Evolutionary conservation across 257 asterid species (phyloP).

Genomic region (Hygrophila difformis): DNA sequence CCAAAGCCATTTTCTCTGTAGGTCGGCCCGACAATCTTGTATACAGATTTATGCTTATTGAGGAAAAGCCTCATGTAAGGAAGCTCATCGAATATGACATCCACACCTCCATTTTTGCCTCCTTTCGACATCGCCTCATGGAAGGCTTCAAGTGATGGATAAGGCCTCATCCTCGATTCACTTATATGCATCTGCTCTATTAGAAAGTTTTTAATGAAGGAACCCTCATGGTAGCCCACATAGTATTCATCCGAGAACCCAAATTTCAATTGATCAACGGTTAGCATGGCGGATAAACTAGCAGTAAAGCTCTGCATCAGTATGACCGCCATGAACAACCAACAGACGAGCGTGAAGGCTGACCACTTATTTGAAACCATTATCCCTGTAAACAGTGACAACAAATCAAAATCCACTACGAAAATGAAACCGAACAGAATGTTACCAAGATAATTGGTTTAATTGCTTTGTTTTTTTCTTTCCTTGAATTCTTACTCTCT

Average conservation of each 20-base stretch:
- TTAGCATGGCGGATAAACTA: slow-evolving; percentile 30
- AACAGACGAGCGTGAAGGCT: slow-evolving; percentile 28
- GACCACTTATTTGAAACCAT: slow-evolving; percentile 53
- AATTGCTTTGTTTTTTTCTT: too few relatives aligned
- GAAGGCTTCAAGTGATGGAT: slow-evolving; percentile 18
- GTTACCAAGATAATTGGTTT: too few relatives aligned
- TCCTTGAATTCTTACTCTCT: slow-evolving; percentile 33
- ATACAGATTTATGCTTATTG: slow-evolving; percentile 16
- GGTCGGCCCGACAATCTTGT: slow-evolving; percentile 26
- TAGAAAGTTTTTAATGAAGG: slow-evolving; percentile 24
- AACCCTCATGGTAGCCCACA: slow-evolving; percentile 29
- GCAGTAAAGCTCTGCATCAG: slow-evolving; percentile 43
- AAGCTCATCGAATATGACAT: slow-evolving; percentile 27
- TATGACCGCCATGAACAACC: slow-evolving; percentile 36
- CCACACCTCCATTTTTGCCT: slow-evolving; percentile 32
- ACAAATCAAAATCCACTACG: background rate
- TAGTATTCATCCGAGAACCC: slow-evolving; percentile 17
- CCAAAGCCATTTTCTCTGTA: slow-evolving; percentile 32
- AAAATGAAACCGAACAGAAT: background rate
- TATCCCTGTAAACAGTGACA: slow-evolving; percentile 29
- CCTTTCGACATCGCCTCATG: slow-evolving; percentile 28
- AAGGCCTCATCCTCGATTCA: slow-evolving; percentile 17
- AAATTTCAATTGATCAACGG: slow-evolving; percentile 30
- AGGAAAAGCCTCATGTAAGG: slow-evolving; percentile 27
- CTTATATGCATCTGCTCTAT: slow-evolving; percentile 10